Evolutionary conservation across 306 rosid genomes (phyloP).

Genomic region (Castanea crenata): DNA sequence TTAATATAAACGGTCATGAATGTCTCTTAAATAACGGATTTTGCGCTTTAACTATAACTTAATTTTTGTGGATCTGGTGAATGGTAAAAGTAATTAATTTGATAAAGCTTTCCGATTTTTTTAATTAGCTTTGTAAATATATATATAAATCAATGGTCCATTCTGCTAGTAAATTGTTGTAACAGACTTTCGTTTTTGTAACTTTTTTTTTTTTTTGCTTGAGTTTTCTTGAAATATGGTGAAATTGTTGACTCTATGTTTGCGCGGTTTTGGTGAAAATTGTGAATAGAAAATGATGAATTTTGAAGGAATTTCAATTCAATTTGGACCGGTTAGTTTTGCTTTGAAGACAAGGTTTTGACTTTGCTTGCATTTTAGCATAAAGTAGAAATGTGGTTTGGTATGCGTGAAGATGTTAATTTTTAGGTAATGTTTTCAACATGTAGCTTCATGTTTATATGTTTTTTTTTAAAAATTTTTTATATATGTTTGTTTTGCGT

Average conservation of each 20-base stretch:
- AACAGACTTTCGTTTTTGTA: too few species aligned
- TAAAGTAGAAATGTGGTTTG: not conserved
- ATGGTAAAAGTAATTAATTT: not conserved
- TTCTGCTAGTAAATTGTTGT: too few species aligned
- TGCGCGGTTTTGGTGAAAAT: not conserved
- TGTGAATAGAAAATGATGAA: not conserved
- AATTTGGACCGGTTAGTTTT: not conserved
- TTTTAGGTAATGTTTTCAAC: not conserved
- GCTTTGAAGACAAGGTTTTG: not conserved
- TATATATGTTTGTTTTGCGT: conserved; percentile 12
- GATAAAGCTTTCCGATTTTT: not conserved
- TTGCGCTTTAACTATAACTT: not conserved
- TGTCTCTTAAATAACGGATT: not conserved
- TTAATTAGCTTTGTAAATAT: too few species aligned
- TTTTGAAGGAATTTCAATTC: not conserved
- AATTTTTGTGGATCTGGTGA: not conserved
- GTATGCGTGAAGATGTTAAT: not conserved
- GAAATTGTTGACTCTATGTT: not conserved
- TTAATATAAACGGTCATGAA: not conserved
- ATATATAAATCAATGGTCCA: too few species aligned
- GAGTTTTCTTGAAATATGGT: not conserved
- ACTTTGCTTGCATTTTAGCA: not conserved
- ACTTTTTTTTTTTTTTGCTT: not conserved
- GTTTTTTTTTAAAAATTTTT: too few species aligned
- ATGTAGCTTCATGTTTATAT: conserved; percentile 1